phyloP scores from a whole-genome alignment of 179 eudicot genomes.

The Vitellaria paradoxa region DNA sequence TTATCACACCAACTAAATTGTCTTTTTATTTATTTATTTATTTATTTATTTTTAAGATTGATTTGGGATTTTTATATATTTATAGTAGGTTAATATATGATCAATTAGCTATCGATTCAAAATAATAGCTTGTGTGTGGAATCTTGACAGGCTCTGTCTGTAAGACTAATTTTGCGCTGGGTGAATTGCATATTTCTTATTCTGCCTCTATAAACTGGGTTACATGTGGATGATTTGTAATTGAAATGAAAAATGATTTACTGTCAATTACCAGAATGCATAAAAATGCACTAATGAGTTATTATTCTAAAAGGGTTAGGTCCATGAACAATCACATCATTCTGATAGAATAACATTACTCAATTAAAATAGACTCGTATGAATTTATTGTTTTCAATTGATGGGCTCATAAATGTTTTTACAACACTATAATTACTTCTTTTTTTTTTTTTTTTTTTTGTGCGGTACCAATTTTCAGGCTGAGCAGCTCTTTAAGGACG shows the following conservation, averaged over 20 bases:
- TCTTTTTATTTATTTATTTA: background rate
- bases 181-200: background rate
- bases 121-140: background rate
- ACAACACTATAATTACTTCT: no score
- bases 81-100: background rate
- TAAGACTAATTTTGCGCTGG: background rate
- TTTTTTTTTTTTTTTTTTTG: no score
- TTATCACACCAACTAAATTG: background rate
- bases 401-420: no score
- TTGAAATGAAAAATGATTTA: no score
- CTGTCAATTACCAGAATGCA: no score
- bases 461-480: conserved; percentile 35
- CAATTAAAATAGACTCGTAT: no score
- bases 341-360: no score
- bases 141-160: background rate
- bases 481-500: conserved; percentile 56
- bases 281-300: no score
- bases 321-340: no score
- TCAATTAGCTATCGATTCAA: background rate
- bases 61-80: background rate
- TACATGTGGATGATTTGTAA: background rate
- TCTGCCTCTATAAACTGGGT: background rate
- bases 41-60: background rate
- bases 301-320: no score
- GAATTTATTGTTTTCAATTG: no score